These are phyloP conservation scores for Xylaria arbuscula DNA, from an alignment of 2,329 filamentous ascomycete species.

Conservation along the genomic window DNA sequence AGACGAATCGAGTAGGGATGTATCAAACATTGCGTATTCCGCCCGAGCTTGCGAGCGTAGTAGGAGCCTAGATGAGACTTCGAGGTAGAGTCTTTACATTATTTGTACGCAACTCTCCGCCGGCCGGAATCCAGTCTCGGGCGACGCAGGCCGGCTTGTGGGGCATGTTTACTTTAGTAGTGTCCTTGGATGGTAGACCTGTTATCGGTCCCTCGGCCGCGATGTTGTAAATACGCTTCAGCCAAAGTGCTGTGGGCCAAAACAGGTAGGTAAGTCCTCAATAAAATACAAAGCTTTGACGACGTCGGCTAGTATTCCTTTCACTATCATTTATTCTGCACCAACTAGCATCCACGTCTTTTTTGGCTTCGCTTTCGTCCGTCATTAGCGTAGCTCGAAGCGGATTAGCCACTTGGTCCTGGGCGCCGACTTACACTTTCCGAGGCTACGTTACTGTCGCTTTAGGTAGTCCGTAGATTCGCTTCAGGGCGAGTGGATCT, in stretches of 20 bases:
- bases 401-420: slow-evolving; percentile 7
- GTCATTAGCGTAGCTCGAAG: slow-evolving; percentile 10
- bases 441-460: no score
- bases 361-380: neutral
- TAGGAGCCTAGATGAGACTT: no score
- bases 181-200: neutral
- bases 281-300: slow-evolving; percentile 8
- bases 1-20: no score
- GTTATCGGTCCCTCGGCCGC: neutral
- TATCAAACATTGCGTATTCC: no score
- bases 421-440: neutral
- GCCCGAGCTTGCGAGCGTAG: no score
- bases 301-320: neutral
- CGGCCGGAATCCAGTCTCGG: slow-evolving; percentile 6
- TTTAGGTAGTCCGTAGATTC: no score
- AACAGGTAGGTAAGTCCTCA: neutral
- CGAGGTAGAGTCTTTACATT: no score
- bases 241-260: neutral
- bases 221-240: slow-evolving; percentile 1
- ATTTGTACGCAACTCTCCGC: neutral
- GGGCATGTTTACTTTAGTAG: neutral
- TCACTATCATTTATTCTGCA: neutral
- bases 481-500: no score
- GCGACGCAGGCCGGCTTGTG: slow-evolving; percentile 9
- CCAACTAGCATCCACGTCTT: neutral